These are phyloP conservation scores for Ramaria rubella DNA, from an alignment of 768 basidiomycete genomes.

Conservation along the genomic window DNA sequence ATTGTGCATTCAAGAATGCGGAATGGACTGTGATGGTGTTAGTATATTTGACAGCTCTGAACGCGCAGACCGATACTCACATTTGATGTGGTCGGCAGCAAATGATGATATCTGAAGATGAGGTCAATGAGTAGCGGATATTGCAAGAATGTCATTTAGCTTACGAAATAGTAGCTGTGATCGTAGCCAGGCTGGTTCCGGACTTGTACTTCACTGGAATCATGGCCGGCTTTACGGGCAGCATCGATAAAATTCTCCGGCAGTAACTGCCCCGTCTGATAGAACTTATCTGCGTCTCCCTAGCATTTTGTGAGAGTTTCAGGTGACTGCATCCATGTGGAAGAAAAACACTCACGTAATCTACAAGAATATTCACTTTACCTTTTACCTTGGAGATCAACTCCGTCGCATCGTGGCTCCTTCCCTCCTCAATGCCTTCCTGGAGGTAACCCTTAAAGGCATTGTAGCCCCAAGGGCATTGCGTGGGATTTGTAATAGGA, in stretches of 20 bases:
- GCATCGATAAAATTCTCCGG: conserved; percentile 85
- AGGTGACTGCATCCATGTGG: background rate
- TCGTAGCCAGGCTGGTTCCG: conserved; percentile 80
- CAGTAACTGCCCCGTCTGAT: conserved; percentile 78
- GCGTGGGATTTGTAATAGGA: conserved; percentile 78
- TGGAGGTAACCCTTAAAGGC: conserved; percentile 83
- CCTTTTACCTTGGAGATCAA: conserved; percentile 59
- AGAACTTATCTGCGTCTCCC: conserved; percentile 80
- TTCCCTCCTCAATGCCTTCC: conserved; percentile 72
- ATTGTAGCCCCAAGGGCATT: conserved; percentile 87
- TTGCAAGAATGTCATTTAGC: conserved; percentile 16
- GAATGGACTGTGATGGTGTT: conserved; percentile 62
- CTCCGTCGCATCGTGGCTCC: conserved; percentile 78
- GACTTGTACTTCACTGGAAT: conserved; percentile 70
- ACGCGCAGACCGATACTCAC: conserved; percentile 37
- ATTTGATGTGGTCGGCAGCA: conserved; percentile 82
- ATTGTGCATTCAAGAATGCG: conserved; percentile 65
- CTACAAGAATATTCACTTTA: conserved; percentile 73
- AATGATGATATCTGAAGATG: conserved; percentile 75
- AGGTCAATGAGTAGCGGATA: background rate
- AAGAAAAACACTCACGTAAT: conserved; percentile 53
- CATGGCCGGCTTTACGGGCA: conserved; percentile 65
- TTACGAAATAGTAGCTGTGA: conserved; percentile 83
- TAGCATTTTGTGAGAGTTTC: conserved; percentile 25
- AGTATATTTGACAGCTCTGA: conserved; percentile 14